These are phyloP conservation scores for Sphaerobolus stellatus DNA, from an alignment of 1,284 basidiomycete species.

Conservation along the genomic window DNA sequence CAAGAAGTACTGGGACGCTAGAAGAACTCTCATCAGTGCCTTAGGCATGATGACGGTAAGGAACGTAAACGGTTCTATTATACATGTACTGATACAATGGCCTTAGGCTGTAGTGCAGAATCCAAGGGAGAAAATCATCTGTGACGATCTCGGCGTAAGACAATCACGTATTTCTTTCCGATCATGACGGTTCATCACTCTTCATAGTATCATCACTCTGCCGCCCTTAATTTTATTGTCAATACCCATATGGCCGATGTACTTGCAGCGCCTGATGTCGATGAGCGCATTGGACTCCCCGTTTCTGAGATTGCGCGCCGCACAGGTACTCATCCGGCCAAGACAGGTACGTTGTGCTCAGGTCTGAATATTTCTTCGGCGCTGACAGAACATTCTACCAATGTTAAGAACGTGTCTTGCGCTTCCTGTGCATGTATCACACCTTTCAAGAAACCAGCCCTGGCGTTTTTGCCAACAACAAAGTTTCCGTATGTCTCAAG, in stretches of 20 bases:
- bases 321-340: neutral
- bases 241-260: slow-evolving; percentile 4
- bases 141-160: slow-evolving; percentile 1
- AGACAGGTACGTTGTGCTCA: neutral
- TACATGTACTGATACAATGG: neutral
- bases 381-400: neutral
- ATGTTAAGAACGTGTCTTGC: neutral
- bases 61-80: neutral
- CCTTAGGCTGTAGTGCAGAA: slow-evolving; percentile 8
- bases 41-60: slow-evolving; percentile 9
- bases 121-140: slow-evolving; percentile 7
- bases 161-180: too few species aligned
- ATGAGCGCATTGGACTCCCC: slow-evolving; percentile 1
- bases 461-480: slow-evolving; percentile 6
- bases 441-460: slow-evolving; percentile 4
- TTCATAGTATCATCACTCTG: slow-evolving; percentile 8
- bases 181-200: too few species aligned
- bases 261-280: slow-evolving; percentile 1
- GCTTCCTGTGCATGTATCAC: slow-evolving; percentile 10
- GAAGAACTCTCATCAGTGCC: slow-evolving; percentile 3
- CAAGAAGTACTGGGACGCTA: slow-evolving; percentile 7
- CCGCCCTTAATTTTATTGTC: slow-evolving; percentile 8
- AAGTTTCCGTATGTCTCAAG: neutral
- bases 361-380: neutral
- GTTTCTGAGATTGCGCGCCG: slow-evolving; percentile 2